A percentile compares a stretch with the other conserved stretches of the same genome.
phyloP scores from a whole-genome alignment of 352 stramenopile genomes.

The Thalassiosira mediterranea region DNA sequence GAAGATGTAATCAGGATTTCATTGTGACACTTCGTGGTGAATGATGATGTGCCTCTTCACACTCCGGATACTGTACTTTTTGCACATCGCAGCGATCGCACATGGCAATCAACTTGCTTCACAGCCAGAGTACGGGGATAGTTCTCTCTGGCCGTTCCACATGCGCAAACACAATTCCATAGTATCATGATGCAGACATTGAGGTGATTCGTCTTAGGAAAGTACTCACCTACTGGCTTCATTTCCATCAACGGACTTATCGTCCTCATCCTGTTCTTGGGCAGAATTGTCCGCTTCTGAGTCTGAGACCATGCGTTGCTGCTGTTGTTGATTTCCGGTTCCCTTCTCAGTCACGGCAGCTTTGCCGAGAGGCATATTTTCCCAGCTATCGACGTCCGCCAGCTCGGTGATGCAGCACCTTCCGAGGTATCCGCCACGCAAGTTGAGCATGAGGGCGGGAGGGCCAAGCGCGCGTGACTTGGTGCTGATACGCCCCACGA shows the following conservation, averaged over 20 bases:
- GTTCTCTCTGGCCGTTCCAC: slow-evolving; percentile 56
- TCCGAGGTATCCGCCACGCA: slow-evolving; percentile 71
- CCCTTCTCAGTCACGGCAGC: too few species aligned
- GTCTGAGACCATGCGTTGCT: slow-evolving; percentile 37
- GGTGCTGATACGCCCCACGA: slow-evolving; percentile 73
- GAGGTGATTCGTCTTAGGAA: too few species aligned
- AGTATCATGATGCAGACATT: too few species aligned
- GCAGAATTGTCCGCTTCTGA: slow-evolving; percentile 43
- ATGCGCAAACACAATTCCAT: slow-evolving; percentile 37
- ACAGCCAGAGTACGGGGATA: slow-evolving; percentile 57
- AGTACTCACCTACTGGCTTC: slow-evolving; percentile 43
- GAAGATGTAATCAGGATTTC: slow-evolving; percentile 78
- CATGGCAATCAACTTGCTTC: slow-evolving; percentile 43
- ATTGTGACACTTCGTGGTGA: slow-evolving; percentile 69
- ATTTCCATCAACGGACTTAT: slow-evolving; percentile 32
- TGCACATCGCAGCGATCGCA: slow-evolving; percentile 35
- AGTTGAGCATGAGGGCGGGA: slow-evolving; percentile 78
- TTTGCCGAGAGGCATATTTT: slow-evolving; percentile 84
- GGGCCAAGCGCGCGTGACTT: slow-evolving; percentile 41
- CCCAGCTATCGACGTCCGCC: slow-evolving; percentile 78
- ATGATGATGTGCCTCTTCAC: slow-evolving; percentile 74
- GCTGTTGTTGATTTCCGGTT: too few species aligned
- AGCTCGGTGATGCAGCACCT: slow-evolving; percentile 83
- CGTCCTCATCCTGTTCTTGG: too few species aligned
- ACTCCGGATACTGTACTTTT: slow-evolving; percentile 70